Evolutionary conservation across 2,329 filamentous ascomycete species (phyloP).

Genomic region (Hymenoscyphus fructigenus): DNA sequence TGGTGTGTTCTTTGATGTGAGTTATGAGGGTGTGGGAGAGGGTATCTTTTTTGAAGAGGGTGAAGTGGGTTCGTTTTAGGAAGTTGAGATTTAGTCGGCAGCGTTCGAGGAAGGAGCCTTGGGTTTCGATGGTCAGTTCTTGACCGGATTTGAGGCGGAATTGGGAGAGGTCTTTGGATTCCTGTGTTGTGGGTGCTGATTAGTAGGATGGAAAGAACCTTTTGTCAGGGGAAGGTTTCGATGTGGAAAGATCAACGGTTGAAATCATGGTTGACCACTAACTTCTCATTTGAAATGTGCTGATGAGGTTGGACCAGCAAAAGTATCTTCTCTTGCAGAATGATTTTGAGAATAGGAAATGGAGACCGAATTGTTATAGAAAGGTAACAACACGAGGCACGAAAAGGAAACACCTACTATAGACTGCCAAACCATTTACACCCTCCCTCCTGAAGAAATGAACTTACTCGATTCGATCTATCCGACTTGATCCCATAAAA

Average conservation of each 20-base stretch:
- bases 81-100: conserved; percentile 29
- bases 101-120: conserved; percentile 28
- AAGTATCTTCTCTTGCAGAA: too few species aligned
- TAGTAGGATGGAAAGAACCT: not conserved
- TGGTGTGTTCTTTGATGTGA: conserved; percentile 26
- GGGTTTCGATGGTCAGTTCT: conserved; percentile 27
- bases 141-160: conserved; percentile 26
- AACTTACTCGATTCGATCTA: conserved; percentile 24
- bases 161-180: conserved; percentile 28
- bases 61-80: conserved; percentile 29
- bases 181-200: conserved; percentile 14
- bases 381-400: not conserved
- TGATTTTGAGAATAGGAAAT: too few species aligned
- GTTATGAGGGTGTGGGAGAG: conserved; percentile 26
- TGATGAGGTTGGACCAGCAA: too few species aligned
- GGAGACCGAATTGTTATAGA: too few species aligned
- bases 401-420: not conserved
- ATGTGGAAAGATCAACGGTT: too few species aligned
- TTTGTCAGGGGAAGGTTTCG: not conserved
- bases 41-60: conserved; percentile 26
- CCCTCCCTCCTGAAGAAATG: not conserved
- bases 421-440: not conserved
- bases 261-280: too few species aligned
- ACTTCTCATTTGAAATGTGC: too few species aligned
- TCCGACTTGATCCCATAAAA: conserved; percentile 30